Conservation (phyloP, 1,284 basidiomycete genomes). For the Cryptococcus sp. region DNA sequence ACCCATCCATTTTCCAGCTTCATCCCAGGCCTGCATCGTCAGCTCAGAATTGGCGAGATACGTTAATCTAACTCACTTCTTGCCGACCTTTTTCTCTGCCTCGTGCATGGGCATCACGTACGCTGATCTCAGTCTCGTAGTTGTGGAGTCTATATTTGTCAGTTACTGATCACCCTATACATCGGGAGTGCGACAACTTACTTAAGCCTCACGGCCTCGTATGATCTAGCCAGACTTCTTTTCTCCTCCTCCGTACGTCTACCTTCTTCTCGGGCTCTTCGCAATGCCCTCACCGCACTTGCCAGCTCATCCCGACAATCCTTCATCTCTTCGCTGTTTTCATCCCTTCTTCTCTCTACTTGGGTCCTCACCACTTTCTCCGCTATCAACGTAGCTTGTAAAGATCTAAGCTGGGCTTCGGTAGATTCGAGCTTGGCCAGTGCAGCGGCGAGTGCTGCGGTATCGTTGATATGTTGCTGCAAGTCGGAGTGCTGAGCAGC, state of each 20-base stretch:
- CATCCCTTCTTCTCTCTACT: slow-evolving; percentile 22
- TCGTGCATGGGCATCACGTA: slow-evolving; percentile 36
- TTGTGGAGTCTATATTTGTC: slow-evolving; percentile 23
- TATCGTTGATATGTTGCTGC: slow-evolving; percentile 13
- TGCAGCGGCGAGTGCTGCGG: slow-evolving; percentile 20
- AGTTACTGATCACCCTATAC: not conserved
- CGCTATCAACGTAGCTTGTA: slow-evolving; percentile 43
- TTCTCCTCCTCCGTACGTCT: slow-evolving; percentile 42
- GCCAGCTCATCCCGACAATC: slow-evolving; percentile 38
- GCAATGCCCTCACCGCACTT: slow-evolving; percentile 33
- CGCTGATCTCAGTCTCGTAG: slow-evolving; percentile 40
- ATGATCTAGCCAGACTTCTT: slow-evolving; percentile 24
- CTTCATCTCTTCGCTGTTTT: slow-evolving; percentile 25
- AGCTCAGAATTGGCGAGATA: not conserved
- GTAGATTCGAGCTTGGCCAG: slow-evolving; percentile 28
- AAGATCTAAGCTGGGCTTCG: slow-evolving; percentile 31
- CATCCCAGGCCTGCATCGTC: slow-evolving; percentile 35
- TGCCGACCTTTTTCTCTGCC: slow-evolving; percentile 41
- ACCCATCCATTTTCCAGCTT: slow-evolving; percentile 43
- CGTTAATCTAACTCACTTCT: slow-evolving; percentile 23
- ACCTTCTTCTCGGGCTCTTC: slow-evolving; percentile 38
- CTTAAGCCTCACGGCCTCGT: slow-evolving; percentile 39
- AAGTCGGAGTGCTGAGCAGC: slow-evolving; percentile 7
- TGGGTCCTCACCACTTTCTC: slow-evolving; percentile 36
- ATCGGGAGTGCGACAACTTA: slow-evolving; percentile 12